Evolutionary conservation across 176 grass and related monocot species (phyloP), one percentile per base, ranked within the genome.

Genomic region (Bolboschoenus planiculmis): DNA sequence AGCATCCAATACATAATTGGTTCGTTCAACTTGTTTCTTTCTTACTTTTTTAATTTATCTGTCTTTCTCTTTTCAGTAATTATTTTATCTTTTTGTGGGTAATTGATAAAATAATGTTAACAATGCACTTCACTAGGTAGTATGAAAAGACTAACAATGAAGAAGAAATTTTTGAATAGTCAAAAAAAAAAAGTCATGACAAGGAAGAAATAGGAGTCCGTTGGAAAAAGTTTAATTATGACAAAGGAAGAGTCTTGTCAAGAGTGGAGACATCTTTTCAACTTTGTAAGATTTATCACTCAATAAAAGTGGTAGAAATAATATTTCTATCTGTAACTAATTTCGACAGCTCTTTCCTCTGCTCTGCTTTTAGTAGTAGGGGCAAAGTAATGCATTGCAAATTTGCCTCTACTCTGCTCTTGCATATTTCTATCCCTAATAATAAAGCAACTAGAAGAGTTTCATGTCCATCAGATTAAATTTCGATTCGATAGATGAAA

Each of bases 181-280:
- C n/a, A n/a, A n/a, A n/a, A 47, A 47, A 47, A 21, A 10, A 59
- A 10, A 7, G 6, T 26, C 58, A n/a, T 30, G 24, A 10, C 58
- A 27, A 61, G 8, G 58, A 29, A 62, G 59, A 62, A 62, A 62
- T 51, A 15, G 59, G 11, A 14, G 5, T 9, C 10, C 5, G 62
- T 39, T 67, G 18, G 34, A 48, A 78, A 15, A 78, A 3, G 43
- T 29, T 13, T 51, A 53, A 48, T 7, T 48, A 5, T 34, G 10
- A 7, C 51, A 21, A 33, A 48, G 43, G 73, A 78, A 78, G 72
- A 29, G 73, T 78, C 73, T 51, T 78, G 73, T 78, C 73, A 78
- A 27, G 16, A 67, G 63, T 20, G 33, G 20, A 77, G 7, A 77
- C 46, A 50, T 77, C 72, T 51, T 77, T 77, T 77, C 43, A 77